Base-by-base conservation (phyloP, 2,329 filamentous ascomycete species). In the Torrubiella hemipterigena region DNA sequence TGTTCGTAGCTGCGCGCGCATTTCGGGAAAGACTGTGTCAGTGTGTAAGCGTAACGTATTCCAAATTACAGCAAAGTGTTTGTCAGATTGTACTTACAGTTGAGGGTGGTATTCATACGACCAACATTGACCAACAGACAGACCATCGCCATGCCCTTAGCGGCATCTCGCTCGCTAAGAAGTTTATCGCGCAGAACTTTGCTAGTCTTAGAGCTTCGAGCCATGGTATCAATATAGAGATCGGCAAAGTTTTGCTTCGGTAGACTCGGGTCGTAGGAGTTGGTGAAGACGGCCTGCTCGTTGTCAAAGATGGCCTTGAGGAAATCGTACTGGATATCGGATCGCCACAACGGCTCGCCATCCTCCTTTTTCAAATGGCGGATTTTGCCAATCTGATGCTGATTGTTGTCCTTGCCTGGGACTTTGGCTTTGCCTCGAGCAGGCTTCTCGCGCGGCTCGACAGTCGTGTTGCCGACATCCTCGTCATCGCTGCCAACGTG, bases 81-180 rank as follows among this genome's bases (percentile, higher is more conserved):
- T 7, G 8, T 11, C 17, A 8, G 17, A 7, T 33, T n/a, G n/a
- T n/a, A 55, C 76, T 51, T 64, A 94, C 87, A 96, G 51, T 98
- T 98, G 29, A 98, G 66, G 0, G 91, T 98, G 2, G 91, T 98
- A 57, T 98, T 98, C 91, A 98, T 98, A 40, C 91, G 73, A 36
- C 91, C 91, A 41, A 98, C 83, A 50, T 98, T 98, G 53, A 98
- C 91, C 46, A 98, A 63, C 42, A 98, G 63, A 57, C 91, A 98
- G 36, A 98, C 89, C 91, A 98, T 98, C 32, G 91, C 91, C 91
- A 98, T 98, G 49, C 85, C 89, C 54, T 94, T 86, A 21, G 89
- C 91, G 15, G 87, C 87, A 41, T 85, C 79, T 48, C 84, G 78
- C 53, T 98, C 91, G 43, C 80, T 91, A 48, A 94, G 69, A 41